A percentile compares a stretch with the other conserved stretches of the same genome.
Evolutionary conservation across 306 rosid genomes (phyloP).

Genomic region (Dryas octopetala): DNA sequence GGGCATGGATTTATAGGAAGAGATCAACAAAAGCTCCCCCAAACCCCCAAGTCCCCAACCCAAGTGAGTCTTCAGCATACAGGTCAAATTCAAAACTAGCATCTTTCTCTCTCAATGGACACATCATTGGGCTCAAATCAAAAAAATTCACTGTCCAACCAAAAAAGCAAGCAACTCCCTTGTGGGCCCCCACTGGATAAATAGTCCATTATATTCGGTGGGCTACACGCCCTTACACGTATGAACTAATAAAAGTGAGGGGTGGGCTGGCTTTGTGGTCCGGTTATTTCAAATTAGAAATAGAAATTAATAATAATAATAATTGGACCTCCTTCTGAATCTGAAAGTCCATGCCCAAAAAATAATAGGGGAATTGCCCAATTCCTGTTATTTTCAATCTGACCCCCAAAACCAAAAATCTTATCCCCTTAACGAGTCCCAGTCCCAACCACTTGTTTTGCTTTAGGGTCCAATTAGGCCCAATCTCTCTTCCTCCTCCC

Average conservation of each 20-base stretch:
- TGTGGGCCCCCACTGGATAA: conserved; percentile 28
- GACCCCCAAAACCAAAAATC: conserved; percentile 27
- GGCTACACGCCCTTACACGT: conserved; percentile 28
- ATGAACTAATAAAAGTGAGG: background rate
- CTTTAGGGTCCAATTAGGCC: conserved; percentile 94
- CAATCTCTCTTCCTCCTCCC: conserved; percentile 56
- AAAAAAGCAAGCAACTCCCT: background rate
- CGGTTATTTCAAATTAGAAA: conserved; percentile 10
- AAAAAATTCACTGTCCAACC: background rate
- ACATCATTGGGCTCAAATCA: conserved; percentile 27
- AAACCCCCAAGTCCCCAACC: too few species aligned
- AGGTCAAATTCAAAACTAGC: too few species aligned
- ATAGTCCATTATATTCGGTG: conserved; percentile 35
- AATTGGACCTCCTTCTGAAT: conserved; percentile 47
- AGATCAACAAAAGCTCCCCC: too few species aligned
- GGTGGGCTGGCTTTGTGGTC: conserved; percentile 35
- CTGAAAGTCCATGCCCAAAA: conserved; percentile 47
- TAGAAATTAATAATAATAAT: conserved; percentile 8
- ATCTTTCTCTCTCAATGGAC: background rate
- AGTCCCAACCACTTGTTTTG: conserved; percentile 25
- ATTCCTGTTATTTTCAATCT: conserved; percentile 18
- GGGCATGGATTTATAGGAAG: too few species aligned
- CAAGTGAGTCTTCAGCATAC: too few species aligned
- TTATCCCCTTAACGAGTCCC: conserved; percentile 34
- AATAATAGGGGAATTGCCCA: conserved; percentile 8